Evolutionary conservation across 495 filamentous ascomycete genomes (phyloP).

Genomic region (Xylaria intraflava): DNA sequence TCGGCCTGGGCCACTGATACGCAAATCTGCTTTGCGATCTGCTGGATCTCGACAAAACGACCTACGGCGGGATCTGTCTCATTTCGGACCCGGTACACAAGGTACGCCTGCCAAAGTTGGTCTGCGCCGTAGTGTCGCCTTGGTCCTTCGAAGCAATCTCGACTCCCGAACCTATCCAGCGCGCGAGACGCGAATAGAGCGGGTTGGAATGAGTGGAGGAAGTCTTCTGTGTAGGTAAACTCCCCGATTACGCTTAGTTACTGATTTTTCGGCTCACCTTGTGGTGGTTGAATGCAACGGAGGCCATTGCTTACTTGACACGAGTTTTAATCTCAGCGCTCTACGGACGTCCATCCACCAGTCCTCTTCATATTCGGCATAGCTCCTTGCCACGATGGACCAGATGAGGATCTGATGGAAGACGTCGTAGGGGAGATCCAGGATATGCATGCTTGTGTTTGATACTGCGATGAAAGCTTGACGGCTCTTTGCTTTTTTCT

Average conservation of each 20-base stretch:
- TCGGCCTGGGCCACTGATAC: background rate
- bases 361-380: background rate
- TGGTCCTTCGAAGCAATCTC: background rate
- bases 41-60: conserved; percentile 7
- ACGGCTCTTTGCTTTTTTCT: too few relatives aligned
- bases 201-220: conserved; percentile 7
- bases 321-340: background rate
- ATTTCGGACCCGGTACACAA: conserved; percentile 14
- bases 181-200: conserved; percentile 14
- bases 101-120: conserved; percentile 16
- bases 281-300: too few relatives aligned
- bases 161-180: conserved; percentile 2
- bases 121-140: conserved; percentile 4
- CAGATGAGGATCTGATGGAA: conserved; percentile 10
- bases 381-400: conserved; percentile 4
- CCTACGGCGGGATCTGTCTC: conserved; percentile 1
- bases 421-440: conserved; percentile 14
- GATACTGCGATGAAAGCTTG: too few relatives aligned
- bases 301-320: background rate
- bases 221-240: too few relatives aligned
- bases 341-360: background rate
- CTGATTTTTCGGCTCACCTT: background rate
- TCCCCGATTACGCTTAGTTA: background rate
- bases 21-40: conserved; percentile 9
- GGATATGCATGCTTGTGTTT: too few relatives aligned